phyloP scores from a whole-genome alignment of 1,139 yeast genomes.

The Geotrichum phurueaensis region DNA sequence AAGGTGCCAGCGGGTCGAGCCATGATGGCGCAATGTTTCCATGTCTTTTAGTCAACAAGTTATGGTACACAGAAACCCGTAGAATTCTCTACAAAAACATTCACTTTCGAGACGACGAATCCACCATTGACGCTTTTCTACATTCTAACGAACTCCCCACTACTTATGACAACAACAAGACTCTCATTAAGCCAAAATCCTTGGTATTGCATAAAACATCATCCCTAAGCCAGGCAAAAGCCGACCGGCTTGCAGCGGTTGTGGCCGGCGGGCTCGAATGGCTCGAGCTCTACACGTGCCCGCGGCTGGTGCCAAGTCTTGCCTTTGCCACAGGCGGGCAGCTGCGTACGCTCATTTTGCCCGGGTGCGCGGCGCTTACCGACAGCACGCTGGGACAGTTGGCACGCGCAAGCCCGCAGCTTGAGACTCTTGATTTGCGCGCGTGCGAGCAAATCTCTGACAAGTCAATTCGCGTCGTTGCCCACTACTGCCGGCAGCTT shows the following conservation, averaged over 20 bases:
- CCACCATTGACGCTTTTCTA: not conserved
- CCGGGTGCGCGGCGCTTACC: constrained; percentile 61
- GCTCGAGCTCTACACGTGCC: constrained; percentile 83
- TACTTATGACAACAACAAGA: constrained; percentile 29
- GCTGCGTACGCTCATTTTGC: constrained; percentile 58
- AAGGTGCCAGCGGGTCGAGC: not conserved
- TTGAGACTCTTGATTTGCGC: constrained; percentile 65
- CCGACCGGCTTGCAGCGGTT: constrained; percentile 37
- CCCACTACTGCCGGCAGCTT: constrained; percentile 52
- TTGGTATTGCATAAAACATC: constrained; percentile 49
- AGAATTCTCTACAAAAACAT: constrained; percentile 52
- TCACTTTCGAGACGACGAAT: constrained; percentile 47
- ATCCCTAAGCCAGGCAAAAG: constrained; percentile 40
- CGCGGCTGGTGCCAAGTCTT: constrained; percentile 54
- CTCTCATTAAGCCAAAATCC: constrained; percentile 30
- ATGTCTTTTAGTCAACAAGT: constrained; percentile 61
- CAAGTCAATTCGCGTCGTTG: constrained; percentile 61
- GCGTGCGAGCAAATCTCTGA: constrained; percentile 82
- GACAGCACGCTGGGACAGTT: constrained; percentile 54
- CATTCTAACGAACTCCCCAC: not conserved
- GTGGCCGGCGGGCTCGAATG: constrained; percentile 50
- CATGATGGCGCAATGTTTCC: constrained; percentile 6
- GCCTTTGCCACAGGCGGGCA: constrained; percentile 40
- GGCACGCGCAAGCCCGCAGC: constrained; percentile 51
- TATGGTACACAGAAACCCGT: constrained; percentile 55